A percentile compares a stretch with the other conserved stretches of the same genome.
These are phyloP conservation scores for Silene uniflora DNA, from an alignment of 148 eudicot species.

Conservation along the genomic window DNA sequence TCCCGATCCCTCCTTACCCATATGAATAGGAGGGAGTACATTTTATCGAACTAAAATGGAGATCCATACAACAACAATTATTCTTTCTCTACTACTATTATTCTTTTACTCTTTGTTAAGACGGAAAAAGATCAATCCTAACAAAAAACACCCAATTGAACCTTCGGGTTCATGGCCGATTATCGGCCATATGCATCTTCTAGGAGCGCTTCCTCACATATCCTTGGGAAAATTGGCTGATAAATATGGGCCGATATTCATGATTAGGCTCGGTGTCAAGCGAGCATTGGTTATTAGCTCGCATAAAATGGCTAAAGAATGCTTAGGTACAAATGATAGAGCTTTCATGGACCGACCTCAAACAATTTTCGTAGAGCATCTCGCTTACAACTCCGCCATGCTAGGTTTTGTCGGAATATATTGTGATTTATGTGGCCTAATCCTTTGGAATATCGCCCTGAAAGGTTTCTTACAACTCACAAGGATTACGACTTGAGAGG, in stretches of 20 bases:
- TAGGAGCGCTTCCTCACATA: constrained; percentile 8
- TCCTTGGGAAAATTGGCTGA: constrained; percentile 17
- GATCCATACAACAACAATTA: neutral
- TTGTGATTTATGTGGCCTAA: no score
- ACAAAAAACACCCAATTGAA: constrained; percentile 19
- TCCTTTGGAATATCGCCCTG: no score
- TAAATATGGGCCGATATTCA: constrained; percentile 28
- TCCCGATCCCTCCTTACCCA: no score
- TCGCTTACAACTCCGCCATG: constrained; percentile 40
- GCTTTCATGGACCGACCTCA: constrained; percentile 35
- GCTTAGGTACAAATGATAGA: constrained; percentile 37
- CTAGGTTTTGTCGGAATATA: constrained; percentile 14
- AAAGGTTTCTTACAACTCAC: no score
- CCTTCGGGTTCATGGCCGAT: constrained; percentile 37
- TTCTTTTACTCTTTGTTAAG: neutral
- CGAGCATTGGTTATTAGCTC: constrained; percentile 32
- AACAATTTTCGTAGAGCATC: constrained; percentile 14
- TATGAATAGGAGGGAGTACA: no score
- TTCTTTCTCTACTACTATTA: neutral
- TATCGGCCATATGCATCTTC: constrained; percentile 31
- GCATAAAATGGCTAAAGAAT: constrained; percentile 40
- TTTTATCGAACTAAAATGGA: neutral
- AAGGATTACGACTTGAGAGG: no score
- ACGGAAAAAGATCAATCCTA: neutral
- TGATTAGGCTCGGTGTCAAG: constrained; percentile 15